Evolutionary conservation across 805 yeast species (phyloP), one percentile per base, ranked within the genome.

Genomic region (Yamadazyma phyllophila): DNA sequence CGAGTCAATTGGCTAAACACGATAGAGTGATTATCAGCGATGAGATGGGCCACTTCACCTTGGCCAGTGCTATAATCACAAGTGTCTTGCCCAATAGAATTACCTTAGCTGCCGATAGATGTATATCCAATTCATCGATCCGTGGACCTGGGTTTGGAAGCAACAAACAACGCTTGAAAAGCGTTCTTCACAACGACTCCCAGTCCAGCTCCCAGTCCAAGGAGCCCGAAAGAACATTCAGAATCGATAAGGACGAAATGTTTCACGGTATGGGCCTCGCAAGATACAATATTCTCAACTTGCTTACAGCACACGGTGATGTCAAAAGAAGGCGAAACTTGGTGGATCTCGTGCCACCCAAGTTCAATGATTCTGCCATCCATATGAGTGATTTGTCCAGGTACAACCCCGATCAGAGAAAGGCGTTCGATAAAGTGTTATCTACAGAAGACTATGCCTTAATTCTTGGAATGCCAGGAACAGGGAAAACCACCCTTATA

Each of bases 391-490:
- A 57, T 11, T 13, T 26, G 11, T 13, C 35, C 16, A 43, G 57
- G 0, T 80, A 88, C 54, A 94, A 94, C 56, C 57, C 61, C 0
- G 96, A 89, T 56, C 99, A 94, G 59, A 48, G 69, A 4, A 54
- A 45, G 2, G 98, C 97, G 0, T 73, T 94, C 32, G 76, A 80
- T 12, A 78, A 73, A 48, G 88, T 83, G 0, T 59, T 89, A 39
- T 62, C 74, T 12, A 76, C 94, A 0, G 61, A 81, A 43, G 96
- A 91, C 59, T 94, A 88, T 59, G 73, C 91, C 3, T 70, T 94
- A 55, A 78, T 94, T 14, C 67, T 92, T 48, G 99, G 99, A 0
- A 94, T 94, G 99, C 99, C 99, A 0, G 99, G 99, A 3, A 94
- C 98, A 0, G 99, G 78, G 2, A 71, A 69, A 44, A 64, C 72